phyloP scores from a whole-genome alignment of 768 basidiomycete genomes.

The Imleria badia region DNA sequence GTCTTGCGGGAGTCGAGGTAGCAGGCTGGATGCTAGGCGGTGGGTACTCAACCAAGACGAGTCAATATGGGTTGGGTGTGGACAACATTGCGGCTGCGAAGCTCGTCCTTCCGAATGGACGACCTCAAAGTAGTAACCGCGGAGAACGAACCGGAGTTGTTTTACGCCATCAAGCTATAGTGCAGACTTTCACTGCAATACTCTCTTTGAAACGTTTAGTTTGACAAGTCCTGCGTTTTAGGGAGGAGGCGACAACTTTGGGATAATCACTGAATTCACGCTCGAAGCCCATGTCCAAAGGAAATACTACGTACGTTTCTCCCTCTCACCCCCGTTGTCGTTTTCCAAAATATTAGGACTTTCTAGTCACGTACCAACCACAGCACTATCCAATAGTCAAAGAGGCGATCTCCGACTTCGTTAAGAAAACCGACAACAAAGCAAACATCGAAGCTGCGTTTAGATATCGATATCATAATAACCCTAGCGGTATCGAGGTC shows the following conservation, averaged over 20 bases:
- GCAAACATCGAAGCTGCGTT: slow-evolving; percentile 10
- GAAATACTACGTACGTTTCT: neutral
- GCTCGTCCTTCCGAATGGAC: slow-evolving; percentile 34
- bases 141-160: neutral
- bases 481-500: neutral
- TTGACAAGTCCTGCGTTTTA: neutral
- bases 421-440: neutral
- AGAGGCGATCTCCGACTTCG: neutral
- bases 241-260: slow-evolving; percentile 30
- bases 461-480: slow-evolving; percentile 1
- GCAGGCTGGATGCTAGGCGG: slow-evolving; percentile 35
- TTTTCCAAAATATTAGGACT: neutral
- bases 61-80: slow-evolving; percentile 32
- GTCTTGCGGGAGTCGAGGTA: slow-evolving; percentile 28
- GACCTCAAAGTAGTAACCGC: neutral
- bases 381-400: slow-evolving; percentile 4
- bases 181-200: neutral
- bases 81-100: slow-evolving; percentile 33
- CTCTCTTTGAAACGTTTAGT: neutral
- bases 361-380: neutral
- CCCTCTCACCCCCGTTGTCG: no score
- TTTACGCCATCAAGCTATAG: slow-evolving; percentile 6
- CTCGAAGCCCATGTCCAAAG: slow-evolving; percentile 18
- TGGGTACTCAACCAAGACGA: slow-evolving; percentile 37
- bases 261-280: slow-evolving; percentile 26